These are phyloP conservation scores for Penicillium arizonense DNA, from an alignment of 495 filamentous ascomycete genomes.

Conservation along the genomic window DNA sequence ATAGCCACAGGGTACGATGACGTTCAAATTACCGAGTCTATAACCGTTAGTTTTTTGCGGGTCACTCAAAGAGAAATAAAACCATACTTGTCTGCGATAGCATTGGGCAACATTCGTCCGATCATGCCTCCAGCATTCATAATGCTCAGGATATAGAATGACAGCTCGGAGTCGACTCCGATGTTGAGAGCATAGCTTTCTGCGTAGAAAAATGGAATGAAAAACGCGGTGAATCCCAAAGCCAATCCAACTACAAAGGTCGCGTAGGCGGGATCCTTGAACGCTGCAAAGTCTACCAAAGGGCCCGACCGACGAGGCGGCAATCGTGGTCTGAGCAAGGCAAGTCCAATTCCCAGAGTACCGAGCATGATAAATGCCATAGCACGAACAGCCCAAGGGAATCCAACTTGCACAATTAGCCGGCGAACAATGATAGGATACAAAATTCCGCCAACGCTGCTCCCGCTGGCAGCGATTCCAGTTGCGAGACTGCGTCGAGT, in stretches of 20 bases:
- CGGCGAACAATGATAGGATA: constrained; percentile 48
- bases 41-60: no score
- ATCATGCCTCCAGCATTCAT: constrained; percentile 39
- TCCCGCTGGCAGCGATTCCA: constrained; percentile 37
- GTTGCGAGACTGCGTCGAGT: constrained; percentile 14
- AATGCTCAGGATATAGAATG: constrained; percentile 42
- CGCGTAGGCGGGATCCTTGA: constrained; percentile 30
- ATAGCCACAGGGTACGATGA: constrained; percentile 26
- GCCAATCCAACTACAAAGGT: constrained; percentile 25
- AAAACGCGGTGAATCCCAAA: constrained; percentile 27
- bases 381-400: constrained; percentile 46
- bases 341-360: constrained; percentile 38
- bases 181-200: constrained; percentile 9
- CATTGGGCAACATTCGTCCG: constrained; percentile 36
- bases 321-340: constrained; percentile 39
- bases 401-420: constrained; percentile 40
- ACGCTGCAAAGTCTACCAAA: constrained; percentile 28
- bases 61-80: neutral
- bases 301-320: constrained; percentile 10
- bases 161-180: constrained; percentile 8
- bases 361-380: constrained; percentile 47
- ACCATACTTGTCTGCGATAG: constrained; percentile 37
- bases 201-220: constrained; percentile 38
- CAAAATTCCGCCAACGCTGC: constrained; percentile 43
- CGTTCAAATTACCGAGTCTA: constrained; percentile 19